Percentiles rank a stretch among this genome's conserved stretches.
phyloP scores from a whole-genome alignment of 441 rosid species.

The Gossypium lobatum region DNA sequence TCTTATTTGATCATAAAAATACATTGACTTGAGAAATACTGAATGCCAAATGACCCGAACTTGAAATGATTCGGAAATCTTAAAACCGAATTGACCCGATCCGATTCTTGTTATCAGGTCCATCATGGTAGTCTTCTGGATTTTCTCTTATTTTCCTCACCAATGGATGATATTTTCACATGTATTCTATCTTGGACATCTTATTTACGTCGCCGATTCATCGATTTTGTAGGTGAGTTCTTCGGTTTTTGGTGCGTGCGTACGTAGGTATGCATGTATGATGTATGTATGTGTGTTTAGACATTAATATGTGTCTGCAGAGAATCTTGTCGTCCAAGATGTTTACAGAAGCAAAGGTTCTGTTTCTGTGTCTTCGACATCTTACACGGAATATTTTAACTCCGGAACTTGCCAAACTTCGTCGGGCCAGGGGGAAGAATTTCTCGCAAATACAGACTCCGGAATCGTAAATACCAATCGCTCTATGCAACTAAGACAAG shows the following conservation, averaged over 20 bases:
- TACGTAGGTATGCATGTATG: too few species aligned
- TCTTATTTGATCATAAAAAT: too few species aligned
- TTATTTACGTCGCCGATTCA: constrained; percentile 29
- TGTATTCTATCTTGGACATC: constrained; percentile 32
- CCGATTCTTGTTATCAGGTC: constrained; percentile 31
- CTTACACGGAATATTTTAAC: not conserved
- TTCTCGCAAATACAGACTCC: not conserved
- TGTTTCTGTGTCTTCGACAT: not conserved
- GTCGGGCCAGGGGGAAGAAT: constrained; percentile 10
- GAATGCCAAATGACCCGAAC: too few species aligned
- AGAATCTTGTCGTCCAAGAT: constrained; percentile 14
- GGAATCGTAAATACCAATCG: not conserved
- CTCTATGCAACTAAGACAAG: constrained; percentile 16
- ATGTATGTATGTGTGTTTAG: not conserved
- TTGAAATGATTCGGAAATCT: too few species aligned
- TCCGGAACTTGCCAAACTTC: not conserved
- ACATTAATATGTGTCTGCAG: constrained; percentile 9
- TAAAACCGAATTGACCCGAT: constrained; percentile 3
- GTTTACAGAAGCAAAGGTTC: constrained; percentile 1
- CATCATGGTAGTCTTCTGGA: constrained; percentile 27
- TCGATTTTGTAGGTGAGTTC: constrained; percentile 47
- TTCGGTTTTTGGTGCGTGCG: not conserved
- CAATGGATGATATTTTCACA: constrained; percentile 32
- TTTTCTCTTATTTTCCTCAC: constrained; percentile 28
- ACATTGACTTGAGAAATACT: too few species aligned